Conservation (phyloP, 176 grass and related monocot genomes). For the Saccharum spontaneum region DNA sequence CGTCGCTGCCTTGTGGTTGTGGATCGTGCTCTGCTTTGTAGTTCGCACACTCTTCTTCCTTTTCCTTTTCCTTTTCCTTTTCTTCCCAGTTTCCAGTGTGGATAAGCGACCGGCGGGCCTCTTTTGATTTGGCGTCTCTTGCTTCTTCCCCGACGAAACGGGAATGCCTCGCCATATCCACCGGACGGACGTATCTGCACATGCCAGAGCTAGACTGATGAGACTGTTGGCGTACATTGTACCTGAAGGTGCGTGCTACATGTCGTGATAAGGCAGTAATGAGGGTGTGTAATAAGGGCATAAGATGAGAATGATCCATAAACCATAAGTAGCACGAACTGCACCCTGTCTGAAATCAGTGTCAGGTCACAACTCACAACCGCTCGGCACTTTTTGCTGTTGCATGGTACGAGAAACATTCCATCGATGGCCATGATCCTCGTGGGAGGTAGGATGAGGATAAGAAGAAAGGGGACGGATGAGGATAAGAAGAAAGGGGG, state of each 20-base stretch:
- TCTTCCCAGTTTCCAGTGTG: not conserved
- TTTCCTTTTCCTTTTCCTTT: not conserved
- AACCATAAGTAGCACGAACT: not conserved
- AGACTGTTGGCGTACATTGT: not conserved
- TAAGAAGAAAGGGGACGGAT: not conserved
- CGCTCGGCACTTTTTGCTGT: not conserved
- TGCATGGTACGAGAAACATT: not conserved
- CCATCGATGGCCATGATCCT: not conserved
- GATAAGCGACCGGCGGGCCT: slow-evolving; percentile 28
- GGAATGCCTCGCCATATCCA: not conserved
- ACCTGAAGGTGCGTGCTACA: not conserved
- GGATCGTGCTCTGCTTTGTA: not conserved
- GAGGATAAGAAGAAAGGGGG: not conserved
- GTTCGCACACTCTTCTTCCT: not conserved
- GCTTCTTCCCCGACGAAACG: slow-evolving; percentile 35
- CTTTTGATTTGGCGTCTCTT: not conserved
- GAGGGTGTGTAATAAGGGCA: too few species aligned
- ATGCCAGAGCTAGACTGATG: not conserved
- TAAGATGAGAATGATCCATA: not conserved
- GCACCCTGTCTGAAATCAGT: not conserved
- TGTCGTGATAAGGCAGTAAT: not conserved
- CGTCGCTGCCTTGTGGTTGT: not conserved
- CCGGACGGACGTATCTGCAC: not conserved
- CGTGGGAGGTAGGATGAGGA: not conserved
- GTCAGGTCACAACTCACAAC: not conserved